Percentiles rank a stretch among this genome's conserved stretches.
phyloP scores from a whole-genome alignment of 345 rosid species.

The Ceriops tagal region DNA sequence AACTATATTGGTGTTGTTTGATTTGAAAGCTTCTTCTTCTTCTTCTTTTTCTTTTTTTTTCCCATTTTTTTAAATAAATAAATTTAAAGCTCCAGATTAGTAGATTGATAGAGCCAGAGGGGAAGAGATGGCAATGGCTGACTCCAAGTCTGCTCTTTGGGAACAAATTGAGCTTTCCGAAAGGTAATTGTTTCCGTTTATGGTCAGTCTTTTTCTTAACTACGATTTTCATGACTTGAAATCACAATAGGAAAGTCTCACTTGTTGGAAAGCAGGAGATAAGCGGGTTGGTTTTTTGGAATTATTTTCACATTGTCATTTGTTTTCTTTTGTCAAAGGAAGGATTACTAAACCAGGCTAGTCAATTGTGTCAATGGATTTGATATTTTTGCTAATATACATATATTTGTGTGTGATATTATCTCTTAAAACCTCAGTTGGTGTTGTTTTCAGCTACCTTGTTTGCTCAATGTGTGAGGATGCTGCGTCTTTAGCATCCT shows the following conservation, averaged over 20 bases:
- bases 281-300: too few species aligned
- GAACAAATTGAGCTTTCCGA: conserved; percentile 44
- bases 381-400: not conserved
- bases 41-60: too few species aligned
- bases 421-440: not conserved
- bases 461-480: conserved; percentile 77
- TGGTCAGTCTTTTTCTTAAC: not conserved
- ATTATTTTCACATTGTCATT: too few species aligned
- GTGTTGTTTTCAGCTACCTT: conserved; percentile 43
- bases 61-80: too few species aligned
- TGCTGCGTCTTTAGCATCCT: conserved; percentile 59
- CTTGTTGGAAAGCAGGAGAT: not conserved
- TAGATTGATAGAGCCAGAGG: too few species aligned
- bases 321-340: too few species aligned
- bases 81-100: too few species aligned
- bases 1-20: too few species aligned
- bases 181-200: conserved; percentile 23
- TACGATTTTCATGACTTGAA: not conserved
- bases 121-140: conserved; percentile 14
- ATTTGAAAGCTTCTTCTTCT: too few species aligned
- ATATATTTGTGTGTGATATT: not conserved
- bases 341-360: too few species aligned
- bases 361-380: not conserved
- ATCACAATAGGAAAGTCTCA: not conserved
- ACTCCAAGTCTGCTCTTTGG: conserved; percentile 33